Percentiles rank a stretch among this genome's conserved stretches.
phyloP scores from a whole-genome alignment of 106 monocot genomes.

The Platanthera zijinensis region DNA sequence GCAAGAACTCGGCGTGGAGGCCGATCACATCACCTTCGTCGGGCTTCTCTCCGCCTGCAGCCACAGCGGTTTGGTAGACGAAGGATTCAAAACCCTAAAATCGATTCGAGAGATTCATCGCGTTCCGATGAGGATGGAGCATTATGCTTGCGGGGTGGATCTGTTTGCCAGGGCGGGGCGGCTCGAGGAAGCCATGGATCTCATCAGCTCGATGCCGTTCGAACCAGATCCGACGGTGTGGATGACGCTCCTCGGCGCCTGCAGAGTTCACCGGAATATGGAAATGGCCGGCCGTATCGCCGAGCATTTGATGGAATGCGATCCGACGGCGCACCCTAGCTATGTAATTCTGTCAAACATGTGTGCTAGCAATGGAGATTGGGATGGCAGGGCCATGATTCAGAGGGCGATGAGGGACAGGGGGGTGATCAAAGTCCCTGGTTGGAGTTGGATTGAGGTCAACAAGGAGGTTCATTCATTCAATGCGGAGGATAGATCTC shows the following conservation, averaged over 20 bases:
- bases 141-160: constrained; percentile 88
- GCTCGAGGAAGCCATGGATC: constrained; percentile 38
- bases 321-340: constrained; percentile 44
- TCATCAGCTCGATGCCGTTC: constrained; percentile 65
- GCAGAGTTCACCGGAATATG: constrained; percentile 60
- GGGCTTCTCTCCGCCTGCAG: constrained; percentile 72
- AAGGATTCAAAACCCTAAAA: constrained; percentile 34
- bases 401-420: constrained; percentile 65
- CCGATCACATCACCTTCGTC: constrained; percentile 78
- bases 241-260: constrained; percentile 68
- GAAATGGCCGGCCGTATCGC: constrained; percentile 46
- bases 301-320: constrained; percentile 24
- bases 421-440: constrained; percentile 68
- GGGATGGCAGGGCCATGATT: constrained; percentile 50
- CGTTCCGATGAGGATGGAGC: constrained; percentile 63
- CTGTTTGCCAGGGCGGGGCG: constrained; percentile 65
- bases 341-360: constrained; percentile 63
- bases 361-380: constrained; percentile 43
- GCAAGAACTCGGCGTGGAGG: constrained; percentile 33
- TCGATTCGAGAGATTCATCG: constrained; percentile 41
- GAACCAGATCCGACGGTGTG: constrained; percentile 64
- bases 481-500: constrained; percentile 74
- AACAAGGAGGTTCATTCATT: constrained; percentile 64
- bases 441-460: constrained; percentile 93
- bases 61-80: constrained; percentile 63